A percentile compares a stretch with the other conserved stretches of the same genome.
Evolutionary conservation across 2,329 filamentous ascomycete genomes (phyloP).

Genomic region (Chaetothyriales sp.): DNA sequence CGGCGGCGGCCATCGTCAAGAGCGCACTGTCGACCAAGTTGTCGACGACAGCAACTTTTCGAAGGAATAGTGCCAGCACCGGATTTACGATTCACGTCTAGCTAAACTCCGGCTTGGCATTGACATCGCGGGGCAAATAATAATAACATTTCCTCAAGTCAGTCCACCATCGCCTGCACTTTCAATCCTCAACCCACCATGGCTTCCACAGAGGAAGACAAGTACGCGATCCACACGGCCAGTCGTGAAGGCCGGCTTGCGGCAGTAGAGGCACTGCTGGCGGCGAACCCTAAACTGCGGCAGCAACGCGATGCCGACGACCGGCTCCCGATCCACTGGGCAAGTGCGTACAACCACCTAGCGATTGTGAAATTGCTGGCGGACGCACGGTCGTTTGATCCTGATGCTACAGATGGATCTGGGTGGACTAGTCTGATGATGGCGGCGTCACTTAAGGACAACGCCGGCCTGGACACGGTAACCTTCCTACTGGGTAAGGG

Average conservation of each 20-base stretch:
- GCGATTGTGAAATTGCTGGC: slow-evolving; percentile 56
- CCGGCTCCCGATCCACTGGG: slow-evolving; percentile 87
- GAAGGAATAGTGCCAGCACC: not conserved
- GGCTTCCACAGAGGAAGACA: slow-evolving; percentile 34
- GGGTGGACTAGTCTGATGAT: slow-evolving; percentile 39
- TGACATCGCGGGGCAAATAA: no score
- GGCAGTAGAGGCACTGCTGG: slow-evolving; percentile 3
- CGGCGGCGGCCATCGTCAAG: slow-evolving; percentile 14
- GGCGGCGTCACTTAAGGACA: slow-evolving; percentile 31
- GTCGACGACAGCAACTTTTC: not conserved
- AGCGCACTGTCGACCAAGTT: not conserved
- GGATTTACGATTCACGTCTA: not conserved
- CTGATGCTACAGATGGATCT: slow-evolving; percentile 24
- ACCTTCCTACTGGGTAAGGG: slow-evolving; percentile 32
- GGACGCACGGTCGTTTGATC: slow-evolving; percentile 14
- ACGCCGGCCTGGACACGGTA: slow-evolving; percentile 30
- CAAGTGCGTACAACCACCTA: slow-evolving; percentile 64
- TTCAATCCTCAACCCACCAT: not conserved
- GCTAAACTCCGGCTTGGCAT: no score
- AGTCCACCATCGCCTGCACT: no score
- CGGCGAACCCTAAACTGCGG: slow-evolving; percentile 59
- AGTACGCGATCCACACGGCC: slow-evolving; percentile 75
- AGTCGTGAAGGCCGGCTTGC: slow-evolving; percentile 57
- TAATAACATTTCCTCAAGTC: no score
- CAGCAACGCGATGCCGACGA: slow-evolving; percentile 66